These are phyloP conservation scores for Tulasnella sp. DNA, from an alignment of 768 basidiomycete genomes.

Conservation along the genomic window DNA sequence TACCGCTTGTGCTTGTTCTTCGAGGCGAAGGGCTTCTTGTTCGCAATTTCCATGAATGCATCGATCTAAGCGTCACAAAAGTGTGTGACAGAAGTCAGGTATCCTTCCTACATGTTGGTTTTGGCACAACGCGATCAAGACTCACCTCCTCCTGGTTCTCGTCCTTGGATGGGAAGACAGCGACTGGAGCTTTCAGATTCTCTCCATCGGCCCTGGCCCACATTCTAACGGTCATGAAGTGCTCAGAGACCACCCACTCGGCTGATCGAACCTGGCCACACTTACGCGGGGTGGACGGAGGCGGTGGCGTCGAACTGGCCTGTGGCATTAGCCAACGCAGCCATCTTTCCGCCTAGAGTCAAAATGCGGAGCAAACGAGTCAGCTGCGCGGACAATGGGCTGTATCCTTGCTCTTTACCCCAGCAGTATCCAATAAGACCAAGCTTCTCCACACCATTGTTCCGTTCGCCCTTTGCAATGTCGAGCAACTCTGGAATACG, in stretches of 20 bases:
- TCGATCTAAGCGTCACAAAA: neutral
- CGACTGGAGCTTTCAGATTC: constrained; percentile 51
- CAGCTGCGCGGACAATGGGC: no score
- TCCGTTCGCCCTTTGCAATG: constrained; percentile 44
- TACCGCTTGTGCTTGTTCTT: constrained; percentile 9
- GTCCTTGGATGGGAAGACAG: constrained; percentile 54
- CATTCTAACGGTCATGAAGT: constrained; percentile 40
- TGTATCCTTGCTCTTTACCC: constrained; percentile 41
- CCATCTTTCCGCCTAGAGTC: constrained; percentile 35
- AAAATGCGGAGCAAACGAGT: neutral
- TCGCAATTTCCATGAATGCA: neutral
- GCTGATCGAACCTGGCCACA: neutral
- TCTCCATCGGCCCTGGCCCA: constrained; percentile 49
- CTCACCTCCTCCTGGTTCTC: constrained; percentile 55
- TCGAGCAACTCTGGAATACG: constrained; percentile 42
- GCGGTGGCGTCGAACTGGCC: constrained; percentile 42
- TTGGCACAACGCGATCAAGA: constrained; percentile 31
- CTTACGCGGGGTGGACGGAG: constrained; percentile 57
- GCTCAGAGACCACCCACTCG: neutral
- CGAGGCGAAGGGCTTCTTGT: constrained; percentile 13
- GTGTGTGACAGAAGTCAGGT: neutral
- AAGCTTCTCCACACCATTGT: constrained; percentile 43
- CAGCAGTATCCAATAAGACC: constrained; percentile 51
- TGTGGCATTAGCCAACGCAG: constrained; percentile 39
- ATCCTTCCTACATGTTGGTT: neutral